phyloP scores from a whole-genome alignment of 2,329 filamentous ascomycete species.

The Chaetomium globosum region DNA sequence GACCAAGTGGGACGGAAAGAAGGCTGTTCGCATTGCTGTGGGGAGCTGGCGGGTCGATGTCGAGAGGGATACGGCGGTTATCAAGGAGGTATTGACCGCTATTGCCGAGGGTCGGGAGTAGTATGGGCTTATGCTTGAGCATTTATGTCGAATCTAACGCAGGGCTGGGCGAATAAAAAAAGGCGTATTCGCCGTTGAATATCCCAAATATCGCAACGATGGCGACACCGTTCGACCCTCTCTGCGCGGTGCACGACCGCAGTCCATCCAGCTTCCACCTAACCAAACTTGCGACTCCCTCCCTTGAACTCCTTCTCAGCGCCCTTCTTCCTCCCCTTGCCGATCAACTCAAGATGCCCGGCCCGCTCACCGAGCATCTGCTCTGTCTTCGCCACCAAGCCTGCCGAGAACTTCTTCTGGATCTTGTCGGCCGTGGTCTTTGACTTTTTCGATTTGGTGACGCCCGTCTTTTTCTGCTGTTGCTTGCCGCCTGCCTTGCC shows the following conservation, averaged over 20 bases:
- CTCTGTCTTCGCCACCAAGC: slow-evolving; percentile 59
- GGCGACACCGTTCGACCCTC: too few relatives aligned
- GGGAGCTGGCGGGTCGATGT: slow-evolving; percentile 81
- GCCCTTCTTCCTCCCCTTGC: slow-evolving; percentile 55
- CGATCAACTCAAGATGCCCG: slow-evolving; percentile 62
- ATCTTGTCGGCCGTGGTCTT: slow-evolving; percentile 53
- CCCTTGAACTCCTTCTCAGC: slow-evolving; percentile 44
- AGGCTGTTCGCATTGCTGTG: slow-evolving; percentile 80
- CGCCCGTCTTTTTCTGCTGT: slow-evolving; percentile 45
- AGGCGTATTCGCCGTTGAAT: background rate
- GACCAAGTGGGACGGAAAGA: slow-evolving; percentile 72
- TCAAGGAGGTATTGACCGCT: slow-evolving; percentile 57
- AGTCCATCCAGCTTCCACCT: slow-evolving; percentile 35
- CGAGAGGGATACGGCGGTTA: slow-evolving; percentile 65
- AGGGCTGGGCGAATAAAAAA: background rate
- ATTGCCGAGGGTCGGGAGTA: slow-evolving; percentile 23
- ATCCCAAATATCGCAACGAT: background rate
- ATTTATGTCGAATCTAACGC: background rate
- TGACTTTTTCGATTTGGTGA: slow-evolving; percentile 54
- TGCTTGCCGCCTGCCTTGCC: slow-evolving; percentile 36
- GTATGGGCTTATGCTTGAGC: background rate
- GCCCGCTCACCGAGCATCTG: slow-evolving; percentile 61
- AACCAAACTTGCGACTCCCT: slow-evolving; percentile 60
- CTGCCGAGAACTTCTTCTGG: slow-evolving; percentile 58
- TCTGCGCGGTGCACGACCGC: background rate